Conservation (phyloP, 768 basidiomycete genomes). For the Termitomyces sp. region DNA sequence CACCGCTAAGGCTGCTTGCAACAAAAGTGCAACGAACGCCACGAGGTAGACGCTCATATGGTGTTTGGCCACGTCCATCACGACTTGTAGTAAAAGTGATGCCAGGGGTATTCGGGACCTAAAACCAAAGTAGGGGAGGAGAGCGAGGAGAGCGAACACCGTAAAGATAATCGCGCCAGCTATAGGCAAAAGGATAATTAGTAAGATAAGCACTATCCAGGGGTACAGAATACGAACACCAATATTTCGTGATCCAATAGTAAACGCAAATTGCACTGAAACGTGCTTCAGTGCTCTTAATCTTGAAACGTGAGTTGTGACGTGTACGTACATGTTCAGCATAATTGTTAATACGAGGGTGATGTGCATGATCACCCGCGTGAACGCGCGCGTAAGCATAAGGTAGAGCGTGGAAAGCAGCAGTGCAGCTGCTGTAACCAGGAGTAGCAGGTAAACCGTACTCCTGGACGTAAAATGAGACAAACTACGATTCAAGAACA, state of each 20-base stretch:
- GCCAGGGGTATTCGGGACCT: slow-evolving; percentile 74
- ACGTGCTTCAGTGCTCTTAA: slow-evolving; percentile 3
- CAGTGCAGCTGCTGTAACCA: slow-evolving; percentile 66
- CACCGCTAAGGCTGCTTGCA: slow-evolving; percentile 70
- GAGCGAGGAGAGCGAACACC: slow-evolving; percentile 68
- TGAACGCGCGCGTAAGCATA: slow-evolving; percentile 67
- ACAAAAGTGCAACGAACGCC: slow-evolving; percentile 60
- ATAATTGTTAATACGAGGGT: slow-evolving; percentile 60
- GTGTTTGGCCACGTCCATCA: slow-evolving; percentile 75
- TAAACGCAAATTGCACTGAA: slow-evolving; percentile 67
- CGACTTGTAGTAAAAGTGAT: slow-evolving; percentile 71
- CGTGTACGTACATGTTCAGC: slow-evolving; percentile 58
- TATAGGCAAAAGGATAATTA: slow-evolving; percentile 18
- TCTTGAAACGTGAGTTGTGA: not conserved
- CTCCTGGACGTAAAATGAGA: slow-evolving; percentile 36
- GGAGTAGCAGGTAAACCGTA: slow-evolving; percentile 70
- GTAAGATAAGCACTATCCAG: slow-evolving; percentile 2
- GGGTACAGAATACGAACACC: slow-evolving; percentile 39
- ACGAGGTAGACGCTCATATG: slow-evolving; percentile 69
- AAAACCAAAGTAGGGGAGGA: slow-evolving; percentile 72
- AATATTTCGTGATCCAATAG: slow-evolving; percentile 69
- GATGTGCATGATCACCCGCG: slow-evolving; percentile 71
- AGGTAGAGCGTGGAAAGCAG: slow-evolving; percentile 64
- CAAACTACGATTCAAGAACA: not conserved
- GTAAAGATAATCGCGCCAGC: slow-evolving; percentile 85